phyloP scores from a whole-genome alignment of 1,139 yeast genomes.

The Saccharomyces hybrid region DNA sequence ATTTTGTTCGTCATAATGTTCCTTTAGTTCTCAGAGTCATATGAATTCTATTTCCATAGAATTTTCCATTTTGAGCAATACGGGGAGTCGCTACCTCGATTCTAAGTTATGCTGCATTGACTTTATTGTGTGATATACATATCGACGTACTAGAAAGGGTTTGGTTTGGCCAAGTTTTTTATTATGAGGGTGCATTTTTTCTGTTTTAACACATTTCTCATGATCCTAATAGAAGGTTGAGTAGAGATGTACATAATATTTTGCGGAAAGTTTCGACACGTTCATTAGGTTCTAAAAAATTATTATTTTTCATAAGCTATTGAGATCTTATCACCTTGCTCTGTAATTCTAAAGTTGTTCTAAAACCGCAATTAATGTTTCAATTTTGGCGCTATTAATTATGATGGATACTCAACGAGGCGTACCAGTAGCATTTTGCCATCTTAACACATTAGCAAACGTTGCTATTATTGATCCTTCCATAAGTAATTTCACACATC shows the following conservation, averaged over 20 bases:
- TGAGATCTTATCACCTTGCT: background rate
- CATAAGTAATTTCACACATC: background rate
- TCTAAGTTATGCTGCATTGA: background rate
- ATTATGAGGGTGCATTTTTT: background rate
- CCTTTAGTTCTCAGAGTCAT: background rate
- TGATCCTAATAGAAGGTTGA: background rate
- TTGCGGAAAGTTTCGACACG: background rate
- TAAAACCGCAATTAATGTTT: background rate
- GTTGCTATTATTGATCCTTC: too few relatives aligned
- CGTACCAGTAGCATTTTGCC: background rate
- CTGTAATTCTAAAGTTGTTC: background rate
- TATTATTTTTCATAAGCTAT: background rate
- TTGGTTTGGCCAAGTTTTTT: background rate
- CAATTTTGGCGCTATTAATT: background rate
- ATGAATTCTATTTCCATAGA: background rate
- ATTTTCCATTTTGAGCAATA: background rate
- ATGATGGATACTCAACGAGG: background rate
- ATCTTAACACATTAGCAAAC: background rate
- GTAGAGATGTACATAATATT: background rate
- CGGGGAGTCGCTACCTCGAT: background rate
- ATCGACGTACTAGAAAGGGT: background rate
- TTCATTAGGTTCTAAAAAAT: background rate
- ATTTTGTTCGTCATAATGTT: background rate
- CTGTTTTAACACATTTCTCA: background rate
- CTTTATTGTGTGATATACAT: too few relatives aligned